phyloP scores from a whole-genome alignment of 2,329 filamentous ascomycete species.

The Microthyrium microscopicum region DNA sequence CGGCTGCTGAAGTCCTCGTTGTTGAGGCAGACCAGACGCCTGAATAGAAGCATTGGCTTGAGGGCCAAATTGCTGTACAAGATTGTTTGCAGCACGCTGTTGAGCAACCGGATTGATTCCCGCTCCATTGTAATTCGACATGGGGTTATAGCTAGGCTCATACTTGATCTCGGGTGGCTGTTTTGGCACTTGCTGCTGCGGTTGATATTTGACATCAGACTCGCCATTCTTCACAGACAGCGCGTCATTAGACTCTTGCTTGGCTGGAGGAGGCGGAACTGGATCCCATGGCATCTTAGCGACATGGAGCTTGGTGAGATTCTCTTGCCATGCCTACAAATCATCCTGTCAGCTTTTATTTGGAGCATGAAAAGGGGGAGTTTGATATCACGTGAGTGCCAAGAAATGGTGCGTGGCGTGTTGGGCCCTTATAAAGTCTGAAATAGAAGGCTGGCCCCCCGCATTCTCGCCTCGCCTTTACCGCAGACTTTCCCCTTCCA shows the following conservation, averaged over 20 bases:
- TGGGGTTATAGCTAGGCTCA: too few species aligned
- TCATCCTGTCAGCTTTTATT: too few species aligned
- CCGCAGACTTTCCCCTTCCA: too few species aligned
- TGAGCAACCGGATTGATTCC: constrained; percentile 32
- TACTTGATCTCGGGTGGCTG: constrained; percentile 16
- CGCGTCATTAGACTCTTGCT: too few species aligned
- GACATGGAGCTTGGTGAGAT: constrained; percentile 68
- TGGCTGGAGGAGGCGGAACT: constrained; percentile 50
- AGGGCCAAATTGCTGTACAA: constrained; percentile 42
- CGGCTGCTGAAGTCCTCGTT: constrained; percentile 20
- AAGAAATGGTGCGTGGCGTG: too few species aligned
- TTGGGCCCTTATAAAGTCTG: too few species aligned
- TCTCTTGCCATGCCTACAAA: constrained; percentile 84
- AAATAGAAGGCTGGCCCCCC: too few species aligned
- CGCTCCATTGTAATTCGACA: too few species aligned
- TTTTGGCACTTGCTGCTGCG: constrained; percentile 18
- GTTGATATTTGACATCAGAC: constrained; percentile 11
- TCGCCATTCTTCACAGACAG: too few species aligned
- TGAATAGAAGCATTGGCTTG: constrained; percentile 47
- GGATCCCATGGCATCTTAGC: constrained; percentile 94
- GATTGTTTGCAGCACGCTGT: constrained; percentile 34
- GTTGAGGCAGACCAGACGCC: constrained; percentile 11
- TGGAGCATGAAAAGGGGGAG: too few species aligned
- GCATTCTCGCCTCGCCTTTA: too few species aligned
- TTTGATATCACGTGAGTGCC: too few species aligned